Conservation (phyloP, 169 alveolate genomes). For the Plasmodium coatneyi region DNA sequence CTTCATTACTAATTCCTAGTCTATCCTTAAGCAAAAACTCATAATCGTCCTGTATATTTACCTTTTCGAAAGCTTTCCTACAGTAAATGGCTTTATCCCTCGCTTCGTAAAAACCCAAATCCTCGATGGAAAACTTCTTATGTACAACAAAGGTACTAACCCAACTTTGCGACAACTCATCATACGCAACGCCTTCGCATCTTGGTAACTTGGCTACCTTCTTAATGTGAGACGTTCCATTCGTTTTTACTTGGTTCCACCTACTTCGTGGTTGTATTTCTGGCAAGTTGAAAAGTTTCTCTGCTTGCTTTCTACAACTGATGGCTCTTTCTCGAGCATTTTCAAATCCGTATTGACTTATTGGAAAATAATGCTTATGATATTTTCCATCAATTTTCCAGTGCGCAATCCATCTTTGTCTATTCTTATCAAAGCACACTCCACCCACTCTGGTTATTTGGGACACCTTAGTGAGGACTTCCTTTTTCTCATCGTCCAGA, state of each 20-base stretch:
- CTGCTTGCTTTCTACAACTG: constrained; percentile 73
- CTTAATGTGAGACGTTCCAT: constrained; percentile 64
- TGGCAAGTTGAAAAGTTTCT: constrained; percentile 57
- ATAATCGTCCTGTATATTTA: constrained; percentile 53
- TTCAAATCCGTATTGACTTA: constrained; percentile 74
- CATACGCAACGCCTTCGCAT: constrained; percentile 74
- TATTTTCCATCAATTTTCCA: constrained; percentile 75
- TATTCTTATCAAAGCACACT: constrained; percentile 72
- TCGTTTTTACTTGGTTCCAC: constrained; percentile 59
- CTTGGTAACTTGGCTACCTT: constrained; percentile 68
- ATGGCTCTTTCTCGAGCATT: constrained; percentile 68
- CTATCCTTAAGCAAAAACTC: constrained; percentile 42
- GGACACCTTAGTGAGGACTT: constrained; percentile 66
- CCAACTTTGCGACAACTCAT: constrained; percentile 73
- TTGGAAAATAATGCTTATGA: constrained; percentile 72
- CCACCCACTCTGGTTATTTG: constrained; percentile 75
- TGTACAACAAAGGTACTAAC: constrained; percentile 75
- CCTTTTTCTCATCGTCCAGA: constrained; percentile 67
- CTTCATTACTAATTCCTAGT: constrained; percentile 52
- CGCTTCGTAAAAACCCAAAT: constrained; percentile 65
- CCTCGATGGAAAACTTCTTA: constrained; percentile 71
- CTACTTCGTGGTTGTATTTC: constrained; percentile 75
- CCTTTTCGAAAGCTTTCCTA: constrained; percentile 59
- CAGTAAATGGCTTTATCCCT: constrained; percentile 65
- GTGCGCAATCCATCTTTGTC: constrained; percentile 75